These are phyloP conservation scores for Skeletonema menzelii DNA, from an alignment of 108 stramenopile genomes.

Conservation along the genomic window DNA sequence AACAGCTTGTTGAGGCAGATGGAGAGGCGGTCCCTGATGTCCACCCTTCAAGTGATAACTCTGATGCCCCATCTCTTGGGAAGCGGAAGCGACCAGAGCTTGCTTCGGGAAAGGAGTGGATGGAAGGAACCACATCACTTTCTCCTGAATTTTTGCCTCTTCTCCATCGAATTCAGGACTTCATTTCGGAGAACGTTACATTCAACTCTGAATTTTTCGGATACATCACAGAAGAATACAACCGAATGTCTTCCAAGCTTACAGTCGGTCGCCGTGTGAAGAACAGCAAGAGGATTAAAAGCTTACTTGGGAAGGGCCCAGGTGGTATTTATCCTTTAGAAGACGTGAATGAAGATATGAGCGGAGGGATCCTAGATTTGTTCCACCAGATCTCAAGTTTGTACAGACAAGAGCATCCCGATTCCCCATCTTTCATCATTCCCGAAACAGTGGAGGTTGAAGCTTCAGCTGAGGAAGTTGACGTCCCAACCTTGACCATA, in stretches of 20 bases:
- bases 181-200: constrained; percentile 61
- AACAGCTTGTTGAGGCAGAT: constrained; percentile 5
- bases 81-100: constrained; percentile 65
- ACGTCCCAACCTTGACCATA: constrained; percentile 4
- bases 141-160: constrained; percentile 44
- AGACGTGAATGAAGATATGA: constrained; percentile 42
- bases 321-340: constrained; percentile 39
- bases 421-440: constrained; percentile 20
- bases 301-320: constrained; percentile 37
- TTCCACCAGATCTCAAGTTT: constrained; percentile 44
- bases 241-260: constrained; percentile 34
- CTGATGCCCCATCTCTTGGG: constrained; percentile 19
- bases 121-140: constrained; percentile 50
- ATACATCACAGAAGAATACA: constrained; percentile 60
- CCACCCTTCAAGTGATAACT: constrained; percentile 3
- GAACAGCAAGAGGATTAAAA: constrained; percentile 41
- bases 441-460: constrained; percentile 21
- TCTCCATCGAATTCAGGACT: constrained; percentile 60
- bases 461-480: constrained; percentile 17
- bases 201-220: constrained; percentile 70
- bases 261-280: constrained; percentile 40
- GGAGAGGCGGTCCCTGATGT: constrained; percentile 19
- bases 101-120: constrained; percentile 71
- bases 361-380: constrained; percentile 43
- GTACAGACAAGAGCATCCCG: constrained; percentile 15